Base-by-base conservation (phyloP, 768 basidiomycete genomes). In the Pseudohyphozyma bogoriensis region DNA sequence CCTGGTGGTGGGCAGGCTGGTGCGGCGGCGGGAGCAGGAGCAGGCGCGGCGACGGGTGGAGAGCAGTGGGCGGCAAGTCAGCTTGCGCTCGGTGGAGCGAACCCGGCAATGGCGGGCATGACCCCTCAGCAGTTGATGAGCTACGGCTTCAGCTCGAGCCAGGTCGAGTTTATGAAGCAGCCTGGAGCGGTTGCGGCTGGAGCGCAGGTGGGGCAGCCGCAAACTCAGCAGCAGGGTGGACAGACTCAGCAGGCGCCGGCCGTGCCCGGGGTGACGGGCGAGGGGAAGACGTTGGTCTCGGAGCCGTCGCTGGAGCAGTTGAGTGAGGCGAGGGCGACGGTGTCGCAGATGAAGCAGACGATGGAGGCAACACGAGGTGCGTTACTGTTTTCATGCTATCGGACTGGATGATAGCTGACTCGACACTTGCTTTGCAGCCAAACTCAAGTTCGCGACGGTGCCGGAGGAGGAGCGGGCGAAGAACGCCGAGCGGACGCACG, bases 301-400 rank as follows among this genome's bases (percentile, higher is more conserved):
- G 58, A 58, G 13, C 64, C 64, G 49, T 29, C 54, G 12, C 28
- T n/a, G 3, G 64, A 65, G 47, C 64, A 65, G 55, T 31, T 65
- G 2, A 45, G 45, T 11, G 57, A 62, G 51, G 64, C 64, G 32
- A 52, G 22, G 33, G 7, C 28, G 1, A 24, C 56, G 13, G 60
- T 65, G 9, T 32, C 33, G 29, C 22, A 15, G 26, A 36, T 65
- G 26, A 40, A 28, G 45, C 29, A 22, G n/a, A 18, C 37, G 49
- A 50, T 59, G 26, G 64, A 65, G 26, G 6, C 8, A 22, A 29
- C 22, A 11, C 35, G 60, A n/a, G 57, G 64, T 65, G 42, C 49
- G 63, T 51, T n/a, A 3, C 22, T 22, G 4, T 33, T 28, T 32
- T 39, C 47, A 33, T 4, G 10, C 28, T n/a, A 3, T 46, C 24